Conservation (phyloP, 192 early-diverging fungal genomes). For the Coemansia erecta region DNA sequence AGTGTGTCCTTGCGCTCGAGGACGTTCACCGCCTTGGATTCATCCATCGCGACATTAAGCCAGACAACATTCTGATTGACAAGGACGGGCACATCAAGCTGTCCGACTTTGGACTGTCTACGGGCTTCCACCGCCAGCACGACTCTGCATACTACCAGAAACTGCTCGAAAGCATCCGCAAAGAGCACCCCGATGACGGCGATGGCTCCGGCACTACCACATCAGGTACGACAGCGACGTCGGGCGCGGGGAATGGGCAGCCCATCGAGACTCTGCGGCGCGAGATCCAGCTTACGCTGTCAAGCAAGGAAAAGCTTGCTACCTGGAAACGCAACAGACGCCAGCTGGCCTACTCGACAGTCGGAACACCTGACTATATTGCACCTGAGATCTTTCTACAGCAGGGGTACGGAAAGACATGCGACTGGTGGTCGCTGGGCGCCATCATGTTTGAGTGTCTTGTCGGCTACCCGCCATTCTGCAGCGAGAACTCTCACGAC, state of each 20-base stretch:
- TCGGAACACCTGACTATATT: constrained; percentile 98
- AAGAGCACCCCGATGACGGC: constrained; percentile 52
- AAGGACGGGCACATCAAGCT: constrained; percentile 98
- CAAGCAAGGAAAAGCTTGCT: constrained; percentile 90
- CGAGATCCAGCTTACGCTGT: constrained; percentile 90
- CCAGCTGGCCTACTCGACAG: constrained; percentile 93
- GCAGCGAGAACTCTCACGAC: constrained; percentile 91
- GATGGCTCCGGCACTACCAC: constrained; percentile 34
- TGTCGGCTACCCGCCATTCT: constrained; percentile 97
- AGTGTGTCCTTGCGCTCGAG: constrained; percentile 89
- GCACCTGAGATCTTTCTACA: constrained; percentile 95
- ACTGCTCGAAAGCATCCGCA: constrained; percentile 67
- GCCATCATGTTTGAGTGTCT: constrained; percentile 99
- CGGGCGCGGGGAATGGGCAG: constrained; percentile 14
- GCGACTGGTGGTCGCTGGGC: constrained; percentile 99
- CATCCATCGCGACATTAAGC: constrained; percentile 90
- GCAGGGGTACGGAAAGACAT: constrained; percentile 94
- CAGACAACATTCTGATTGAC: constrained; percentile 91
- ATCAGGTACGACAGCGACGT: constrained; percentile 21
- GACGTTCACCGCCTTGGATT: constrained; percentile 93
- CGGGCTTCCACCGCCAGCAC: constrained; percentile 98
- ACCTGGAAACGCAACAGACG: constrained; percentile 99
- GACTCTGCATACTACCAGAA: constrained; percentile 94
- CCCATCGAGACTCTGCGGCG: constrained; percentile 57
- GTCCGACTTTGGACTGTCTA: constrained; percentile 99